phyloP scores from a whole-genome alignment of 163 green algal species.

The Chlamydomonas reinhardtii region DNA sequence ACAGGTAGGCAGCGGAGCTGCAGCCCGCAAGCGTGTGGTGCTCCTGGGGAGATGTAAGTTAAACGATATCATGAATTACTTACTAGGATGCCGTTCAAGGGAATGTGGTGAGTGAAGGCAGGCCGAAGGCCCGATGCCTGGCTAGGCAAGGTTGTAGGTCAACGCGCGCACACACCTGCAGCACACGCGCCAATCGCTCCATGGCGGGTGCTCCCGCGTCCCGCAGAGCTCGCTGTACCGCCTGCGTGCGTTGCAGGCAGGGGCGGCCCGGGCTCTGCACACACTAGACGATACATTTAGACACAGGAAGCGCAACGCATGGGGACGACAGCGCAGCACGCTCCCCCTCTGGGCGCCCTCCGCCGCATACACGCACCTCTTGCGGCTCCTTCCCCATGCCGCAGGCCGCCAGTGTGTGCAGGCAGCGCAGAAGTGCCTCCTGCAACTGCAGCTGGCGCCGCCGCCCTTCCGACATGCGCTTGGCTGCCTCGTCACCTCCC shows the following conservation, averaged over 20 bases:
- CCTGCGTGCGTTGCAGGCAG: neutral
- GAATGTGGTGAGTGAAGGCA: too few relatives aligned
- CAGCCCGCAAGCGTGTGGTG: neutral
- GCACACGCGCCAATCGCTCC: neutral
- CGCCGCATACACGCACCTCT: neutral
- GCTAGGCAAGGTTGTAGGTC: too few relatives aligned
- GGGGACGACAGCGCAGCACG: too few relatives aligned
- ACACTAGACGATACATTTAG: too few relatives aligned
- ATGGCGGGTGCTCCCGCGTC: neutral
- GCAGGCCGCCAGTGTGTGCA: constrained; percentile 14
- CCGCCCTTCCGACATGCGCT: neutral
- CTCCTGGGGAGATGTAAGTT: neutral
- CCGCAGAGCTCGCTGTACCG: constrained; percentile 10
- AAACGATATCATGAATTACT: too few relatives aligned
- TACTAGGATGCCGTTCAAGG: too few relatives aligned
- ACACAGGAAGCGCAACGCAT: too few relatives aligned
- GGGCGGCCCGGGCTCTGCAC: too few relatives aligned
- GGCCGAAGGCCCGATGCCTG: too few relatives aligned
- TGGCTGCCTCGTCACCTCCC: neutral
- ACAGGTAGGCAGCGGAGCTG: constrained; percentile 28
- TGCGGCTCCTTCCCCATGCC: constrained; percentile 27
- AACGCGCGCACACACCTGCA: neutral
- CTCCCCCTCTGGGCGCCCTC: too few relatives aligned
- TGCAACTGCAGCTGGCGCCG: constrained; percentile 4
- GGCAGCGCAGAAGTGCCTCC: constrained; percentile 30